Percentiles rank a stretch among this genome's conserved stretches.
These are phyloP conservation scores for Penicillium maclennaniae DNA, from an alignment of 495 filamentous ascomycete species.

Conservation along the genomic window DNA sequence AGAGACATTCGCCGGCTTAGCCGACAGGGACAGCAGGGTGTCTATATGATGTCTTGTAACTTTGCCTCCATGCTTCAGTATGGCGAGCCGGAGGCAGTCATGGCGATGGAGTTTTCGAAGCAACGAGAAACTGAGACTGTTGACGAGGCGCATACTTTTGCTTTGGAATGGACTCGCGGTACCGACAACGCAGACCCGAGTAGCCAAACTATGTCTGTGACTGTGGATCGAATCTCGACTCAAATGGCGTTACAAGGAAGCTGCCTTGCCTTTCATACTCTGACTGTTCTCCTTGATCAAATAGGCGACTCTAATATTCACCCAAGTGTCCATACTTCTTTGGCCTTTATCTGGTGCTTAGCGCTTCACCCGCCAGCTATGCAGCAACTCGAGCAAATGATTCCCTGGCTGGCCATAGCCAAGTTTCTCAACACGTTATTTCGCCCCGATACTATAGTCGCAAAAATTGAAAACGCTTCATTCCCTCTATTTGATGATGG, in stretches of 20 bases:
- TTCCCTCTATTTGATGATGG: slow-evolving; percentile 55
- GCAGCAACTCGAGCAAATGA: slow-evolving; percentile 45
- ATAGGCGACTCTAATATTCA: slow-evolving; percentile 60
- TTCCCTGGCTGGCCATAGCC: slow-evolving; percentile 68
- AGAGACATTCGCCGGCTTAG: slow-evolving; percentile 55
- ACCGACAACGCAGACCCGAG: neutral
- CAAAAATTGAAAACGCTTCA: slow-evolving; percentile 44
- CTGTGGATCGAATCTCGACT: slow-evolving; percentile 4
- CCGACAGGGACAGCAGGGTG: slow-evolving; percentile 58
- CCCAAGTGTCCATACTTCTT: slow-evolving; percentile 61
- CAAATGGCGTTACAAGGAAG: slow-evolving; percentile 32
- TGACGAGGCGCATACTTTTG: slow-evolving; percentile 21
- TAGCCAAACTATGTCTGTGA: neutral
- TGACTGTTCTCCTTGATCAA: slow-evolving; percentile 55
- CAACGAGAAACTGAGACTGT: slow-evolving; percentile 29
- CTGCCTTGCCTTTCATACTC: slow-evolving; percentile 42
- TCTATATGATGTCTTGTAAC: slow-evolving; percentile 48
- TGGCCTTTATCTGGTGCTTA: slow-evolving; percentile 66
- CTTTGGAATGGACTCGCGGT: slow-evolving; percentile 18
- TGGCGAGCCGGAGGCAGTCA: slow-evolving; percentile 49
- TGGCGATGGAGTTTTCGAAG: slow-evolving; percentile 37
- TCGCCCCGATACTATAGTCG: slow-evolving; percentile 35
- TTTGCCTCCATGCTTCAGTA: slow-evolving; percentile 57
- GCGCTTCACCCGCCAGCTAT: slow-evolving; percentile 50
- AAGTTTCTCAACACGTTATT: slow-evolving; percentile 62